Percentiles rank a stretch among this genome's conserved stretches.
phyloP scores from a whole-genome alignment of 139 green algal genomes.

The Volvox africanus region DNA sequence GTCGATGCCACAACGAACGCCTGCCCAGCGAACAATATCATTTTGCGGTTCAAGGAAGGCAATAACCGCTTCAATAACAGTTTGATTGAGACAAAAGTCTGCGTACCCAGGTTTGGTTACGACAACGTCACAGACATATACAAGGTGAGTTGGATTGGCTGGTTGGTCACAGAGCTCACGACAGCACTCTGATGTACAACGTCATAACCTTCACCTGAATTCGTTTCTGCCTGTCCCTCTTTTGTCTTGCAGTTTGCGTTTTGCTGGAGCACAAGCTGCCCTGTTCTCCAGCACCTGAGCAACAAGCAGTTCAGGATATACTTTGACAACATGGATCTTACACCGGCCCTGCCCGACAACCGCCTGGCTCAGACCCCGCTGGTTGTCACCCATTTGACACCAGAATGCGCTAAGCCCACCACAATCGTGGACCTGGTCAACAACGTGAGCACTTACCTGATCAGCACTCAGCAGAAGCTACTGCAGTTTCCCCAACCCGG shows the following conservation, averaged over 20 bases:
- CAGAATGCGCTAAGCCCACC: not conserved
- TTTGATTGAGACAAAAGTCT: not conserved
- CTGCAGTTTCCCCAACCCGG: not conserved
- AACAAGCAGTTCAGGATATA: not conserved
- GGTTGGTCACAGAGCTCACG: no score
- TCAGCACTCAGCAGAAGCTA: not conserved
- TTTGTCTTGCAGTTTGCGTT: constrained; percentile 12
- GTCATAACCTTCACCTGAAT: not conserved
- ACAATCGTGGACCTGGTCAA: not conserved
- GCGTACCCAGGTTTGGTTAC: constrained; percentile 4
- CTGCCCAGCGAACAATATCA: not conserved
- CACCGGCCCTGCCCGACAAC: not conserved
- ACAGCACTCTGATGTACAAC: no score
- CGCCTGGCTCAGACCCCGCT: not conserved
- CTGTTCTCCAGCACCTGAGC: not conserved
- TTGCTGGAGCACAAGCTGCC: constrained; percentile 35
- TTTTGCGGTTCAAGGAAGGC: not conserved
- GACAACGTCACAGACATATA: constrained; percentile 23
- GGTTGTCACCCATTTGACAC: constrained; percentile 9
- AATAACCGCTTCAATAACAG: not conserved
- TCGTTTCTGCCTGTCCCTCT: not conserved
- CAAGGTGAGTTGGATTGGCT: not conserved
- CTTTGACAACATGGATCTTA: not conserved
- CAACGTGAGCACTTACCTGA: not conserved
- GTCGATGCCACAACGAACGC: not conserved